phyloP scores from a whole-genome alignment of 1,284 basidiomycete species.

The Cryptococcus sp. region DNA sequence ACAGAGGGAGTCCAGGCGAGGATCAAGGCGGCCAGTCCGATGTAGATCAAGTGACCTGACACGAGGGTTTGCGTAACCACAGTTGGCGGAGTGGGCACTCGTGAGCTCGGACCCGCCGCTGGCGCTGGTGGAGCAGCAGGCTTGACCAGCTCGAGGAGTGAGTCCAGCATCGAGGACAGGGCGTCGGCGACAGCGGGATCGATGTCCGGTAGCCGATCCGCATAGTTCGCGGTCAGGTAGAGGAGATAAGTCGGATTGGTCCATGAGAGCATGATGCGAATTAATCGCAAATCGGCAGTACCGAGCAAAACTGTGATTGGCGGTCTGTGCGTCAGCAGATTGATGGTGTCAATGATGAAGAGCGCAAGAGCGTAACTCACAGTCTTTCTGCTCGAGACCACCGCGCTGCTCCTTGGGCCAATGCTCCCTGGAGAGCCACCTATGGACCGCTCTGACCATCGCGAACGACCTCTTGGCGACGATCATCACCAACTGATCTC shows the following conservation, averaged over 20 bases:
- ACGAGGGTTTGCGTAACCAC: constrained; percentile 34
- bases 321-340: neutral
- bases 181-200: constrained; percentile 1
- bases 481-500: constrained; percentile 22
- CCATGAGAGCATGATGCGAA: constrained; percentile 33
- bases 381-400: constrained; percentile 30
- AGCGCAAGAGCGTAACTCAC: constrained; percentile 19
- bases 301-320: constrained; percentile 37
- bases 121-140: constrained; percentile 20
- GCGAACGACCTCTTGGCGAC: constrained; percentile 35
- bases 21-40: constrained; percentile 32
- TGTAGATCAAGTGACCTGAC: constrained; percentile 29
- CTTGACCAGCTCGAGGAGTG: constrained; percentile 22
- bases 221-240: constrained; percentile 23
- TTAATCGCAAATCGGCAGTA: constrained; percentile 38
- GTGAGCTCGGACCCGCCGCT: constrained; percentile 23
- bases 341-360: neutral
- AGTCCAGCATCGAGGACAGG: constrained; percentile 11
- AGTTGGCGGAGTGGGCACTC: constrained; percentile 22
- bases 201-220: constrained; percentile 18
- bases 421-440: constrained; percentile 34
- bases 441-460: constrained; percentile 31
- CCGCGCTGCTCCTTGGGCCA: constrained; percentile 33
- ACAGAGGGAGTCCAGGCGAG: constrained; percentile 39
- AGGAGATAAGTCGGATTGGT: constrained; percentile 32